Base-by-base conservation (phyloP, 805 yeast species). In the Maudiozyma saulgeensis region DNA sequence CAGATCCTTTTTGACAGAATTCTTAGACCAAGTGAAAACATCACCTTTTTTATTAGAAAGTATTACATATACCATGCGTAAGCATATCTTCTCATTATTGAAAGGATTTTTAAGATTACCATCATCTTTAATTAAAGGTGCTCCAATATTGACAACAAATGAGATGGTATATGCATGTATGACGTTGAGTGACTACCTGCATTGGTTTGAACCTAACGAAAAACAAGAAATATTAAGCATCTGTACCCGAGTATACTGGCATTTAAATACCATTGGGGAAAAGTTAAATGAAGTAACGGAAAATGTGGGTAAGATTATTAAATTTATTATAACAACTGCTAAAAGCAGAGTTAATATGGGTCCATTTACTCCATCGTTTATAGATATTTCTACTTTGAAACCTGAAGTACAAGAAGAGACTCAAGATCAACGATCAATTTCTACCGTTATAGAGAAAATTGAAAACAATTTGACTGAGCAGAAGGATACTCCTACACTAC, bases 201-300 rank as follows among this genome's bases (percentile, higher is more conserved):
- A 66, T 45, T 60, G 66, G 52, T 70, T 73, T 62, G 64, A 65
- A 34, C 58, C 61, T 6, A 59, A 67, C n/a, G 73, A 74, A 49
- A 70, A 69, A 48, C 70, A 69, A 21, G 68, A 63, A 50, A 59
- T 77, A 2, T 55, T 79, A 42, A 75, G 68, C 52, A 57, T 77
- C 11, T 77, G 80, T 42, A 72, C 82, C 0, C 69, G 70, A 48
- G 72, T 77, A 8, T 80, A 79, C 52, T 80, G 83, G 83, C 80
- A 77, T 53, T 61, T 80, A 52, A 78, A 75, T 51, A 72, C 77
- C 28, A 73, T 77, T 51, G 83, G 83, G 1, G 81, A 77, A 50
- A 72, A 72, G 49, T 70, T 71, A 56, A 78, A 77, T 53, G 83
- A 79, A 57, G 81, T 80, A 2, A 78, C 82, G 0, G 81, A 76